A percentile compares a stretch with the other conserved stretches of the same genome.
These are phyloP conservation scores for Phytophthora sojae DNA, from an alignment of 352 stramenopile genomes.

Conservation along the genomic window DNA sequence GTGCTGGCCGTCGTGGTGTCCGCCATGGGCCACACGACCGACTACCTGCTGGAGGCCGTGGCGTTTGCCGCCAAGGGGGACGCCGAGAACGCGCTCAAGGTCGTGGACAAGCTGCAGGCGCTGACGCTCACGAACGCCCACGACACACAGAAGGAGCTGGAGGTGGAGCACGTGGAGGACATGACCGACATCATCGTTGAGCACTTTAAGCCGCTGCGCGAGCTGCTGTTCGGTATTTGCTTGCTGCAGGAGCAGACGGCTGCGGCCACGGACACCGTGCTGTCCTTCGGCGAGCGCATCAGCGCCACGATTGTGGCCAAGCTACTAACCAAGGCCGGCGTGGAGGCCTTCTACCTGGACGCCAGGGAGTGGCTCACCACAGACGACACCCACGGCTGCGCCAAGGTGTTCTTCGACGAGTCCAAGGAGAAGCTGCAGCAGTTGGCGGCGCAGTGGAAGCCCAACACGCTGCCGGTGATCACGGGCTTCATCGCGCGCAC, in stretches of 20 bases:
- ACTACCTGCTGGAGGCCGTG: slow-evolving; percentile 73
- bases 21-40: slow-evolving; percentile 84
- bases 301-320: slow-evolving; percentile 76
- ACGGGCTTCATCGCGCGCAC: slow-evolving; percentile 82
- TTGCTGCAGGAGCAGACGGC: slow-evolving; percentile 80
- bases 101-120: slow-evolving; percentile 69
- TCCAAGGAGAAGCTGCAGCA: slow-evolving; percentile 74
- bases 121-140: slow-evolving; percentile 75
- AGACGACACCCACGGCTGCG: slow-evolving; percentile 72
- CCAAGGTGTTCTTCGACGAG: slow-evolving; percentile 82
- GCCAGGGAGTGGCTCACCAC: slow-evolving; percentile 79
- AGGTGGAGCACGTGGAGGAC: slow-evolving; percentile 51
- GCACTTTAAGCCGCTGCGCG: slow-evolving; percentile 79
- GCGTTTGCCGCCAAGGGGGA: slow-evolving; percentile 66
- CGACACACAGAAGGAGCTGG: slow-evolving; percentile 60
- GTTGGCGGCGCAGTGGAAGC: slow-evolving; percentile 51
- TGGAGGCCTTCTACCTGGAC: slow-evolving; percentile 75
- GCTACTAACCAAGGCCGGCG: slow-evolving; percentile 62
- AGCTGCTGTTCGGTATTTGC: slow-evolving; percentile 81
- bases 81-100: slow-evolving; percentile 42
- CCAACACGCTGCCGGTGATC: slow-evolving; percentile 64
- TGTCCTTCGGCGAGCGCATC: slow-evolving; percentile 84
- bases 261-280: slow-evolving; percentile 72
- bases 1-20: slow-evolving; percentile 81
- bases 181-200: slow-evolving; percentile 56